Evolutionary conservation across 2,329 filamentous ascomycete genomes (phyloP), one percentile per base, ranked within the genome.

Genomic region (Davidsoniella virescens): DNA sequence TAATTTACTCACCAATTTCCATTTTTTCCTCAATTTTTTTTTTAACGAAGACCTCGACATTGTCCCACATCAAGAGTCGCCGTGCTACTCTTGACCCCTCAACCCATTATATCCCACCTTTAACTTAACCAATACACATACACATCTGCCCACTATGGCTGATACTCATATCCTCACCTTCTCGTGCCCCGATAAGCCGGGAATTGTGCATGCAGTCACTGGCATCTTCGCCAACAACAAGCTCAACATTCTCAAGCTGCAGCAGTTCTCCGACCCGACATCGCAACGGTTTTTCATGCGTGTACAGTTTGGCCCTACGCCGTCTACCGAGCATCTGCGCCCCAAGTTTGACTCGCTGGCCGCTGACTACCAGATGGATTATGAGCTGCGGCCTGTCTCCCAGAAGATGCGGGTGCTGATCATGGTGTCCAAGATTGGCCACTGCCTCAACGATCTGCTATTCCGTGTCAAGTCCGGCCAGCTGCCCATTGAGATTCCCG

Each of bases 251-350:
- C 70, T 90, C 56, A 84, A 92, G 65, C 75, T 87, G 56, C 84
- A 87, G 66, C 85, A 92, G 67, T 92, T 86, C 70, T 83, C 79
- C 40, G 85, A 90, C 65, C 76, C 79, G 23, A 75, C 70, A 20
- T 83, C 80, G 17, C 69, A 83, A 61, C 81, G 75, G 52, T 92
- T 92, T 70, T 92, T 92, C 69, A 90, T 92, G 85, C 77, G 85
- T 62, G 83, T 90, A 58, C 84, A 88, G 64, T 90, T 90, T 59
- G 81, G 78, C 8, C 75, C 82, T 54, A 51, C 50, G n/a, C 36
- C 46, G 17, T 70, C 65, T 54, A 74, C 69, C 45, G 69, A 69
- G 17, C 65, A 73, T 55, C 67, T 87, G 44, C 63, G 60, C 6
- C 63, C 62, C 51, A 71, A 75, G 5, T 80, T 90, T 58, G 65